Conservation (phyloP, 176 grass and related monocot species). For the Aegilops longissima region DNA sequence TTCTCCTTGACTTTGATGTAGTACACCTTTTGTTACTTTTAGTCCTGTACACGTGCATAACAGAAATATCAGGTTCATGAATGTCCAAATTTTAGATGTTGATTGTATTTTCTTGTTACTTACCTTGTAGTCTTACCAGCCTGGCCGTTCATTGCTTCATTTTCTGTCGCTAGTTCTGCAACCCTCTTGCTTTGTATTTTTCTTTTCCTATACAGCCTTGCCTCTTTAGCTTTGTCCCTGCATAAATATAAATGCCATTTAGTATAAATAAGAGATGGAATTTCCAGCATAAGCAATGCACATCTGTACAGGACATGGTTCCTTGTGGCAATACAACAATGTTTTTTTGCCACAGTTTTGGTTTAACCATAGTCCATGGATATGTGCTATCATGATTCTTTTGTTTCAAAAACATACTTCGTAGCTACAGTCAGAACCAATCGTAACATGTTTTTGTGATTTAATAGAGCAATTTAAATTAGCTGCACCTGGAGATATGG, state of each 20-base stretch:
- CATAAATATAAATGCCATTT: background rate
- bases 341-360: too few species aligned
- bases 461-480: too few species aligned
- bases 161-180: background rate
- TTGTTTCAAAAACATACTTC: too few species aligned
- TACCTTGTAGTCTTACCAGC: background rate
- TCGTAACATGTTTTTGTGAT: too few species aligned
- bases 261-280: too few species aligned
- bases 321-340: background rate
- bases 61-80: background rate
- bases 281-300: too few species aligned
- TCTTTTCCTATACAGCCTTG: background rate
- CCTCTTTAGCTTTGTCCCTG: background rate
- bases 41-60: background rate
- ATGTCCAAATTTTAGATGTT: background rate
- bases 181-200: background rate
- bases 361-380: too few species aligned
- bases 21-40: background rate
- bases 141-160: background rate
- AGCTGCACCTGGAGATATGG: too few species aligned
- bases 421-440: too few species aligned
- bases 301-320: background rate
- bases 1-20: background rate
- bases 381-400: too few species aligned
- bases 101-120: background rate